These are phyloP conservation scores for Piromyces finnis DNA, from an alignment of 192 early-diverging fungal species.

Conservation along the genomic window DNA sequence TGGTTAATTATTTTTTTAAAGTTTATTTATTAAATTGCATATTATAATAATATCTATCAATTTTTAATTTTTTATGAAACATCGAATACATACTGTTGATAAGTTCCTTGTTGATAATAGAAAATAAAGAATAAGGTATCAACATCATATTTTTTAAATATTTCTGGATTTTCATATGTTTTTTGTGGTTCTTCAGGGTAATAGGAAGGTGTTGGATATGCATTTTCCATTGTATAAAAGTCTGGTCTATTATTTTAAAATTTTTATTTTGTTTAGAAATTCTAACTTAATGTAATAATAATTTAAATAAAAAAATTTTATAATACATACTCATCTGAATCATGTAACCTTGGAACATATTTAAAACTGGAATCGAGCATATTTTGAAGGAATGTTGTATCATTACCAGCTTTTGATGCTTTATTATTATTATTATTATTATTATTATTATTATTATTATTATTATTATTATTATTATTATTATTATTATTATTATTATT, in stretches of 20 bases:
- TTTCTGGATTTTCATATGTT: conserved; percentile 57
- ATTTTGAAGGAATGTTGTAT: conserved; percentile 22
- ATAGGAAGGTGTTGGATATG: conserved; percentile 71
- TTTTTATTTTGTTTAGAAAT: too few species aligned
- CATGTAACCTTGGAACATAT: conserved; percentile 61
- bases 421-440: neutral
- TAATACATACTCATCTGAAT: conserved; percentile 71
- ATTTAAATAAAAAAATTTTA: too few species aligned
- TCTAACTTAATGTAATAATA: too few species aligned
- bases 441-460: too few species aligned
- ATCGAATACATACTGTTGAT: conserved; percentile 64
- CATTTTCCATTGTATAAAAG: conserved; percentile 51
- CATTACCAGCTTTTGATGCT: conserved; percentile 9
- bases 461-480: too few species aligned
- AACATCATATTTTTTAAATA: conserved; percentile 82
- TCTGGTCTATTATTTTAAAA: conserved; percentile 24
- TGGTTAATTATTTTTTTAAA: too few species aligned
- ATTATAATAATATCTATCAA: too few species aligned
- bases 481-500: too few species aligned
- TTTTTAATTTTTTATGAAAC: neutral
- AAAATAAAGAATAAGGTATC: conserved; percentile 97
- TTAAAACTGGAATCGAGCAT: conserved; percentile 76
- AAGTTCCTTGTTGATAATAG: conserved; percentile 92
- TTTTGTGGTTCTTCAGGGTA: conserved; percentile 70
- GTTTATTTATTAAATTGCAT: too few species aligned